Conservation (phyloP, 2,329 filamentous ascomycete species). For the Sclerotiophoma versabilis region DNA sequence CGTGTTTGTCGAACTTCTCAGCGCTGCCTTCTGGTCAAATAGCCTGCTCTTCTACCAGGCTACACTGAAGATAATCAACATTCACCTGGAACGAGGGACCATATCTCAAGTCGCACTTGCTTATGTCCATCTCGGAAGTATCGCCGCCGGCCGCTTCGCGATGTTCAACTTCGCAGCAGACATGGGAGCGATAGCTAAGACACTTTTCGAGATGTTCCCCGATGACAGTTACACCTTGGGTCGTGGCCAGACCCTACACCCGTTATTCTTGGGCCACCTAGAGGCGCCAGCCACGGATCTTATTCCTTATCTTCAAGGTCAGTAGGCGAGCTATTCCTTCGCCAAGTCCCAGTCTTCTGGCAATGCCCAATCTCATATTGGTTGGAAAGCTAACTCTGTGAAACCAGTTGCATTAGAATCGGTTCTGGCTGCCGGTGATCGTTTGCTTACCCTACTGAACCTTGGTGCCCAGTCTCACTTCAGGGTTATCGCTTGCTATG, state of each 20-base stretch:
- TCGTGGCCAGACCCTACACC: constrained; percentile 72
- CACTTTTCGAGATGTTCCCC: constrained; percentile 68
- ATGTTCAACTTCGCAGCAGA: constrained; percentile 73
- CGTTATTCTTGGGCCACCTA: constrained; percentile 74
- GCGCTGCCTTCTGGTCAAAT: constrained; percentile 77
- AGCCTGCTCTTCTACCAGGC: constrained; percentile 75
- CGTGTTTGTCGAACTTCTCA: constrained; percentile 73
- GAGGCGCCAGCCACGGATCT: constrained; percentile 67
- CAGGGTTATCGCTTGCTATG: constrained; percentile 73
- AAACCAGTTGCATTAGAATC: constrained; percentile 63
- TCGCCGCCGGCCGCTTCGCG: constrained; percentile 73
- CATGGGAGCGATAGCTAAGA: constrained; percentile 67
- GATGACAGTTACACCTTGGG: constrained; percentile 66
- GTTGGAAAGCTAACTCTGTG: background rate
- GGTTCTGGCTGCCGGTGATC: constrained; percentile 71
- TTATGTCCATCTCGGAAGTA: constrained; percentile 72
- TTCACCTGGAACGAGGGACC: constrained; percentile 68
- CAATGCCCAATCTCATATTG: background rate
- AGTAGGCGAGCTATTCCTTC: background rate
- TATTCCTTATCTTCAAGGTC: constrained; percentile 65
- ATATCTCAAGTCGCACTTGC: constrained; percentile 74
- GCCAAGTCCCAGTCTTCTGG: background rate
- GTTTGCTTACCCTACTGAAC: constrained; percentile 74
- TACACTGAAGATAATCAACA: constrained; percentile 69
- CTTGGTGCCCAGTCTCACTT: constrained; percentile 72